These are phyloP conservation scores for Davidsoniella neocaledoniae DNA, from an alignment of 2,329 filamentous ascomycete genomes.

Conservation along the genomic window DNA sequence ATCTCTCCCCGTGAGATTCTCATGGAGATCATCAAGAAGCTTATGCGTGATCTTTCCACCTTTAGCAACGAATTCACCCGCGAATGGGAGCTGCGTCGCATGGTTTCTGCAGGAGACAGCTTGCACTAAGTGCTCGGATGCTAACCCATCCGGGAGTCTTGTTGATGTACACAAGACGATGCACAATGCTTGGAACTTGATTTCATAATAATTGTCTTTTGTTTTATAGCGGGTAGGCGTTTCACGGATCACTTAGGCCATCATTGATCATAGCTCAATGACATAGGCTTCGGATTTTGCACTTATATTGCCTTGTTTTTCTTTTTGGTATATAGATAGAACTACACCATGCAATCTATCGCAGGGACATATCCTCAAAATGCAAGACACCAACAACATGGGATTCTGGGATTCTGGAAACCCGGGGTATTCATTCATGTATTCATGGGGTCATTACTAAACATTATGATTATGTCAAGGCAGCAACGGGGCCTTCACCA, in stretches of 20 bases:
- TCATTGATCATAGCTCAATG: no score
- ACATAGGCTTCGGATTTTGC: no score
- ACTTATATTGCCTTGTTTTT: no score
- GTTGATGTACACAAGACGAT: no score
- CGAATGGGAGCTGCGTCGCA: slow-evolving; percentile 78
- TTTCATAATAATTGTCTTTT: background rate
- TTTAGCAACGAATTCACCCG: slow-evolving; percentile 81
- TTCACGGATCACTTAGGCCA: background rate
- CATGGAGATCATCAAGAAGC: slow-evolving; percentile 60
- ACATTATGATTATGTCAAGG: slow-evolving; percentile 14
- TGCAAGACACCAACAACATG: no score
- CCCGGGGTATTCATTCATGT: background rate
- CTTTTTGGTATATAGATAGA: no score
- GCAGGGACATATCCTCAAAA: no score
- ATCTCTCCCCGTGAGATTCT: slow-evolving; percentile 83
- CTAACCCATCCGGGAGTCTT: background rate
- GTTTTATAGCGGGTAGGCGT: background rate
- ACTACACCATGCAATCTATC: no score
- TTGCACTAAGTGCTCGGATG: slow-evolving; percentile 2
- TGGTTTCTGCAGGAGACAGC: slow-evolving; percentile 49
- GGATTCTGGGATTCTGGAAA: no score
- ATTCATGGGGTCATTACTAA: background rate
- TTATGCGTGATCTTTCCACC: slow-evolving; percentile 65
- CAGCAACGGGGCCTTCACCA: slow-evolving; percentile 47
- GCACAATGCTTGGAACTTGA: no score